A percentile compares a stretch with the other conserved stretches of the same genome.
These are phyloP conservation scores for Delphinella strobiligena DNA, from an alignment of 2,329 filamentous ascomycete species.

Conservation along the genomic window DNA sequence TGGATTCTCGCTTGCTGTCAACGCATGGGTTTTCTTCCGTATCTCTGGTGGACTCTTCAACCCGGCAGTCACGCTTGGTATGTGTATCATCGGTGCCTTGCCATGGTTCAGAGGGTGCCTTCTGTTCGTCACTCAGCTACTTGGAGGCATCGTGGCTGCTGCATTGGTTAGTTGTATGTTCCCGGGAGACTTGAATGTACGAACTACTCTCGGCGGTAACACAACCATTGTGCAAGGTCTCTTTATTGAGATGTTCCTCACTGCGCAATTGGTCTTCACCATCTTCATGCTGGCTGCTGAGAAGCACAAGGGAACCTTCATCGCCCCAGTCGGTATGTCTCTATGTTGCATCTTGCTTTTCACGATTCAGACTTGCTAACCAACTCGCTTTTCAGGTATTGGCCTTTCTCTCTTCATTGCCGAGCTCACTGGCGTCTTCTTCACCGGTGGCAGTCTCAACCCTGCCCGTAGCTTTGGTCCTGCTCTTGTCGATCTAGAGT, in stretches of 20 bases:
- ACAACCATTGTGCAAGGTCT: conserved; percentile 45
- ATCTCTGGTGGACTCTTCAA: conserved; percentile 26
- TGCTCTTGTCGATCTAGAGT: conserved; percentile 17
- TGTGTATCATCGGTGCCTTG: conserved; percentile 24
- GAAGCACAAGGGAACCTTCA: conserved; percentile 59
- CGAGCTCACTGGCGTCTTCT: conserved; percentile 36
- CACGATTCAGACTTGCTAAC: conserved; percentile 13
- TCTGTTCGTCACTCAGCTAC: conserved; percentile 24
- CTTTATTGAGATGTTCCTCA: conserved; percentile 57
- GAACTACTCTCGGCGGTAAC: conserved; percentile 41
- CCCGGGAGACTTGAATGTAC: conserved; percentile 44
- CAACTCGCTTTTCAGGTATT: conserved; percentile 33
- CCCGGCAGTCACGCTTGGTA: conserved; percentile 24
- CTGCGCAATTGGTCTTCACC: conserved; percentile 49
- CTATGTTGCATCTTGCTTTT: conserved; percentile 13
- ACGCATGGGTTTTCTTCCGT: conserved; percentile 28
- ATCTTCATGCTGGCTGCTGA: conserved; percentile 60
- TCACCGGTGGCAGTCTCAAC: conserved; percentile 31
- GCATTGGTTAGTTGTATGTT: conserved; percentile 28
- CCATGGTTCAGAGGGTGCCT: conserved; percentile 21
- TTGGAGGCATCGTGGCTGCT: conserved; percentile 25
- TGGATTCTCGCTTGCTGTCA: conserved; percentile 29
- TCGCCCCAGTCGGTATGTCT: conserved; percentile 47
- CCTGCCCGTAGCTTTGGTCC: conserved; percentile 25
- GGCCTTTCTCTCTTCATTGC: conserved; percentile 57